Conservation (phyloP, 2,329 filamentous ascomycete genomes). For the Tolypocladium nubicola region DNA sequence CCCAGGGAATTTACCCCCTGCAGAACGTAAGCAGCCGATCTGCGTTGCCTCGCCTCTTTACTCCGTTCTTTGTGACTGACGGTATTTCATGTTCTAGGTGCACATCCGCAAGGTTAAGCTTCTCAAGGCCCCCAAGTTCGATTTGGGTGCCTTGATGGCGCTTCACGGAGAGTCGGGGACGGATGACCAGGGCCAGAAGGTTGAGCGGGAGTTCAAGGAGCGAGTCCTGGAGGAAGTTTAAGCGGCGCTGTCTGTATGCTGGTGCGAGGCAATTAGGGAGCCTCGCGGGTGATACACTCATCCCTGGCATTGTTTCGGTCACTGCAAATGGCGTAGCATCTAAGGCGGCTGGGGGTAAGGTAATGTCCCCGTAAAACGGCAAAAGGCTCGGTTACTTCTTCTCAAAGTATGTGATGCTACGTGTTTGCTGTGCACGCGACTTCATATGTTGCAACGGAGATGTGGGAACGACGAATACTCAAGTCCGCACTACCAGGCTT, state of each 20-base stretch:
- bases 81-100: conserved; percentile 51
- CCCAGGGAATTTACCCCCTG: conserved; percentile 98
- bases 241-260: conserved; percentile 29
- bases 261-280: conserved; percentile 19
- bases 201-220: conserved; percentile 99
- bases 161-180: conserved; percentile 96
- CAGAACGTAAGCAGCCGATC: conserved; percentile 66
- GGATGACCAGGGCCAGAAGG: conserved; percentile 96
- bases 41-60: background rate
- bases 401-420: background rate
- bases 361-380: conserved; percentile 27
- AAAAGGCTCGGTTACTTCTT: conserved; percentile 20
- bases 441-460: background rate
- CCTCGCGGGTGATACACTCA: conserved; percentile 21
- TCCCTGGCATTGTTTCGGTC: conserved; percentile 30
- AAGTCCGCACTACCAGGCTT: background rate
- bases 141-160: conserved; percentile 89
- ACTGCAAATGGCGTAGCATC: conserved; percentile 34
- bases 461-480: background rate
- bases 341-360: conserved; percentile 29
- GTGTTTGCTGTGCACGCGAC: background rate
- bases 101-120: conserved; percentile 99
- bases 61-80: background rate
- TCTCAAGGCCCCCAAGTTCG: conserved; percentile 97
- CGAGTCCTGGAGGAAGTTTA: conserved; percentile 88